Percentiles rank a stretch among this genome's conserved stretches.
These are phyloP conservation scores for Yarrowia sp. DNA, from an alignment of 805 yeast species.

Conservation along the genomic window DNA sequence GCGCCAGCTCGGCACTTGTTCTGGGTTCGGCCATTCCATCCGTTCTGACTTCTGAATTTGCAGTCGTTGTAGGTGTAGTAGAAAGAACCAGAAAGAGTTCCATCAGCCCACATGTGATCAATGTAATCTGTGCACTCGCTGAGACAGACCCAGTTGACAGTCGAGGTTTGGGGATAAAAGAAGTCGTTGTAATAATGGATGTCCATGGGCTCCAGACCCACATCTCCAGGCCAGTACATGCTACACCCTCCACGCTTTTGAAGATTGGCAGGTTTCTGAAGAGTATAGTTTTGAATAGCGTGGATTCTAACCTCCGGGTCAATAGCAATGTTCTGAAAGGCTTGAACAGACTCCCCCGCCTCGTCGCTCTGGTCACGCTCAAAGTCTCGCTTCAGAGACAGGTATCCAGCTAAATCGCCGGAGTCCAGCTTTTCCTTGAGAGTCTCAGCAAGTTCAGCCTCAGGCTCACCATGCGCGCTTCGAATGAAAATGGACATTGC, in stretches of 20 bases:
- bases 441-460: conserved; percentile 20
- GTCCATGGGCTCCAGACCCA: conserved; percentile 10
- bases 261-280: conserved; percentile 2
- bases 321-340: conserved; percentile 15
- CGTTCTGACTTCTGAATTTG: conserved; percentile 28
- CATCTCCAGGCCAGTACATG: conserved; percentile 34
- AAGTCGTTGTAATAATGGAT: conserved; percentile 29
- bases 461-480: conserved; percentile 12
- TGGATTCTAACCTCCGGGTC: conserved; percentile 5
- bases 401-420: conserved; percentile 4
- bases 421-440: conserved; percentile 20
- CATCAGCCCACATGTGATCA: conserved; percentile 55
- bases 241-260: conserved; percentile 28
- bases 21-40: conserved; percentile 27
- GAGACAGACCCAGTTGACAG: conserved; percentile 70
- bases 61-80: conserved; percentile 52
- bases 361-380: conserved; percentile 4
- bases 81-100: conserved; percentile 75
- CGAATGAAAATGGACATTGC: conserved; percentile 23
- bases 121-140: conserved; percentile 63
- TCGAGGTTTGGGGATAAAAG: conserved; percentile 18
- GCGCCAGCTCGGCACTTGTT: conserved; percentile 32
- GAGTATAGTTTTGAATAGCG: conserved; percentile 9
- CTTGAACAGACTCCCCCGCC: not conserved
- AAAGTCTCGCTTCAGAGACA: conserved; percentile 13